phyloP scores from a whole-genome alignment of 352 stramenopile species.

The Globisporangium radiosum region DNA sequence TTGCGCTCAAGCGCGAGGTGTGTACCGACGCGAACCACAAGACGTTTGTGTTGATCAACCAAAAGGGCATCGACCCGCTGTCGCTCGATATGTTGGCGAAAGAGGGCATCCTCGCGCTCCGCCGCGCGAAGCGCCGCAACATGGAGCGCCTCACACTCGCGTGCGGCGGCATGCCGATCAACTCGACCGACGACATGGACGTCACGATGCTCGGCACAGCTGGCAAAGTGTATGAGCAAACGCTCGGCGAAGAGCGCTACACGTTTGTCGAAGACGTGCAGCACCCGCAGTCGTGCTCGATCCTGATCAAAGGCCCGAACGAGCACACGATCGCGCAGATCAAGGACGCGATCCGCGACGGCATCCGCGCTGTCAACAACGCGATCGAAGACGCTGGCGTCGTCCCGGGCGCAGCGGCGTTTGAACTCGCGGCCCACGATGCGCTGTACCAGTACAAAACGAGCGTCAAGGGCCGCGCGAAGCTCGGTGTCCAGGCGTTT shows the following conservation, averaged over 20 bases:
- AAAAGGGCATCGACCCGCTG: conserved; percentile 99
- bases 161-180: conserved; percentile 97
- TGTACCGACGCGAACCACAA: conserved; percentile 95
- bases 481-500: conserved; percentile 98
- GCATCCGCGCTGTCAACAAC: conserved; percentile 97
- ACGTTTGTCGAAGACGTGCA: conserved; percentile 99
- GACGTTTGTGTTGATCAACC: conserved; percentile 99
- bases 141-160: conserved; percentile 99
- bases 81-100: conserved; percentile 99
- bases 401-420: conserved; percentile 94
- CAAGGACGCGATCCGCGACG: conserved; percentile 98
- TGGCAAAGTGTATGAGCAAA: conserved; percentile 97
- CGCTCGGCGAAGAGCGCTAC: conserved; percentile 98
- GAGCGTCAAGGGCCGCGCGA: conserved; percentile 92
- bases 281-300: conserved; percentile 95
- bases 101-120: conserved; percentile 97
- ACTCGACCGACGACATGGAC: conserved; percentile 97
- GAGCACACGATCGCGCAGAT: conserved; percentile 98
- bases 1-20: conserved; percentile 98
- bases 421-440: conserved; percentile 93
- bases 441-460: conserved; percentile 82
- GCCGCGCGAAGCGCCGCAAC: conserved; percentile 98
- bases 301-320: conserved; percentile 98
- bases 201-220: conserved; percentile 94
- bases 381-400: conserved; percentile 95